These are phyloP conservation scores for Citrullus colocynthis DNA, from an alignment of 306 rosid species.

Conservation along the genomic window DNA sequence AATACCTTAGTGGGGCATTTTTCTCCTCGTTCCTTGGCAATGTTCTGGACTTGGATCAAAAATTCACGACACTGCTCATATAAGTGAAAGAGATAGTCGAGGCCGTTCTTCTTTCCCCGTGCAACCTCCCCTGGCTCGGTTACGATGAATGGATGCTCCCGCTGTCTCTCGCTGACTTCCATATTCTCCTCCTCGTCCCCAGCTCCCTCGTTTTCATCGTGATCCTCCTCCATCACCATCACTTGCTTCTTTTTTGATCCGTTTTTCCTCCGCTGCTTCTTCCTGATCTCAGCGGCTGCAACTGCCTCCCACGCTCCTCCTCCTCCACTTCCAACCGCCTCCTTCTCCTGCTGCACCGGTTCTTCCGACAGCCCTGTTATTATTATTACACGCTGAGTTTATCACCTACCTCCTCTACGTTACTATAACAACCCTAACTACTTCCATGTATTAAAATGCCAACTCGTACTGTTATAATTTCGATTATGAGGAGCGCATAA, in stretches of 20 bases:
- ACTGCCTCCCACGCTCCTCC: constrained; percentile 37
- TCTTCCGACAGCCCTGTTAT: constrained; percentile 79
- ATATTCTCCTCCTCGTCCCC: constrained; percentile 23
- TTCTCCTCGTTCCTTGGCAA: constrained; percentile 85
- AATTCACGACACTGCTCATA: constrained; percentile 90
- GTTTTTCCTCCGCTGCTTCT: constrained; percentile 30
- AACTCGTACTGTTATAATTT: neutral
- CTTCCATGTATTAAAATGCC: too few species aligned
- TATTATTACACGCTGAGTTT: neutral
- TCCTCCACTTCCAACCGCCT: constrained; percentile 59
- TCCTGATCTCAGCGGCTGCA: constrained; percentile 20
- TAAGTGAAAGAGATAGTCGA: constrained; percentile 82
- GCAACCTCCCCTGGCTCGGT: constrained; percentile 99
- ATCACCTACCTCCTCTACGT: neutral
- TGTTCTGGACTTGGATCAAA: constrained; percentile 73
- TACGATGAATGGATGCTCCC: constrained; percentile 93
- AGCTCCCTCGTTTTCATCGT: constrained; percentile 19
- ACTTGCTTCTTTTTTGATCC: constrained; percentile 12
- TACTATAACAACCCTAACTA: neutral
- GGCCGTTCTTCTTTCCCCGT: constrained; percentile 97
- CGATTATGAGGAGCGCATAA: neutral
- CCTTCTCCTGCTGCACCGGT: constrained; percentile 71
- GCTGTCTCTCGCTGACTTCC: constrained; percentile 43
- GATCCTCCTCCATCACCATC: constrained; percentile 9
- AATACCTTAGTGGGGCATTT: constrained; percentile 95